A percentile compares a stretch with the other conserved stretches of the same genome.
Conservation (phyloP, 2,329 filamentous ascomycete genomes). For the Thyridium curvatum region DNA sequence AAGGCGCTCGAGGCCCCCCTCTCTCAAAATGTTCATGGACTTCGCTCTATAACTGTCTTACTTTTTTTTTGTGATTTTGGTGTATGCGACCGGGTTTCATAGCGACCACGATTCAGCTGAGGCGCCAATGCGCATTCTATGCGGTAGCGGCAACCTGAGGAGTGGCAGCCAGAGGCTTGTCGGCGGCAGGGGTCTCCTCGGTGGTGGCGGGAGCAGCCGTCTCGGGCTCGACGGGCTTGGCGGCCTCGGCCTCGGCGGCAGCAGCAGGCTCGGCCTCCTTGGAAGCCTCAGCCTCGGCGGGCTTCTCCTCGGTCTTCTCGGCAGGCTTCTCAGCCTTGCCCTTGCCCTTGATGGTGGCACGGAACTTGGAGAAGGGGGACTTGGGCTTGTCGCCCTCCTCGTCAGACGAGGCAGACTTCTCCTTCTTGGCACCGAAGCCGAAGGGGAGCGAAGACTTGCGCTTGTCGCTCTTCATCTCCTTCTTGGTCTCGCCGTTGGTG, state of each 20-base stretch:
- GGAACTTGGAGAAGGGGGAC: slow-evolving; percentile 56
- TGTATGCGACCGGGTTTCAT: no score
- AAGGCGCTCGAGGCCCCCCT: slow-evolving; percentile 1
- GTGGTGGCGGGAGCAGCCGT: slow-evolving; percentile 29
- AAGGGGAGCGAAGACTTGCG: slow-evolving; percentile 74
- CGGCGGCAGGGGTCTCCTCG: slow-evolving; percentile 20
- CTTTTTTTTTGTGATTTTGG: slow-evolving; percentile 10
- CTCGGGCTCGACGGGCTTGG: slow-evolving; percentile 16
- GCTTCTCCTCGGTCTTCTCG: slow-evolving; percentile 23
- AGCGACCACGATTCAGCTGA: no score
- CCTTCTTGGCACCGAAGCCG: slow-evolving; percentile 69
- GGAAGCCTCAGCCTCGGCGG: slow-evolving; percentile 19
- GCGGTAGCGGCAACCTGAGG: slow-evolving; percentile 46
- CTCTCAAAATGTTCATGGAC: slow-evolving; percentile 14
- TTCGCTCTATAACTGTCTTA: slow-evolving; percentile 16
- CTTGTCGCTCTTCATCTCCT: slow-evolving; percentile 67
- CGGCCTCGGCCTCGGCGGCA: slow-evolving; percentile 18
- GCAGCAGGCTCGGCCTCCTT: slow-evolving; percentile 23
- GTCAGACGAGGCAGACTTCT: slow-evolving; percentile 49
- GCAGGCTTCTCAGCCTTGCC: slow-evolving; percentile 30
- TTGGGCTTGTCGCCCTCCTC: slow-evolving; percentile 55
- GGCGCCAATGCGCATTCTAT: no score
- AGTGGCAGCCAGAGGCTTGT: slow-evolving; percentile 32
- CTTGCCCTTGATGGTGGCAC: slow-evolving; percentile 47
- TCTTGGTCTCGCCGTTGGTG: slow-evolving; percentile 49